phyloP scores from a whole-genome alignment of 2,329 filamentous ascomycete genomes.

The Pseudocercospora musae region DNA sequence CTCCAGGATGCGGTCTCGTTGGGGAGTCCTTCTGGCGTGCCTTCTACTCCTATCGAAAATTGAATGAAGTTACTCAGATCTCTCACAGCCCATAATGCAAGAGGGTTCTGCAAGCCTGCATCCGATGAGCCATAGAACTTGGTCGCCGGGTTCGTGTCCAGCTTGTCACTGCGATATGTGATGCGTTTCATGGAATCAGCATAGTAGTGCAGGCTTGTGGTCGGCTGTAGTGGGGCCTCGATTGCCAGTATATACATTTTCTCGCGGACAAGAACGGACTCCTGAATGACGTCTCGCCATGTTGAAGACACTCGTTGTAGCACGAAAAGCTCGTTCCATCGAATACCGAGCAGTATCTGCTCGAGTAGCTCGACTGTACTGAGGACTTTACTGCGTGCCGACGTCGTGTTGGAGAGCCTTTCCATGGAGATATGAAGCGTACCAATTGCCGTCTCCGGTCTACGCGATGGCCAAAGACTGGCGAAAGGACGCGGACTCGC shows the following conservation, averaged over 20 bases:
- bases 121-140: background rate
- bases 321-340: slow-evolving; percentile 7
- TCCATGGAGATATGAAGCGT: background rate
- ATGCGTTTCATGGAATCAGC: background rate
- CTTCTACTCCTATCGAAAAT: slow-evolving; percentile 10
- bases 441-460: background rate
- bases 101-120: background rate
- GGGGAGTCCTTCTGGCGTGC: background rate
- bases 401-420: background rate
- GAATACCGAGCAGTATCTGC: slow-evolving; percentile 6
- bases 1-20: slow-evolving; percentile 2
- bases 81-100: background rate
- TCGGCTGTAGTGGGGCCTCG: background rate
- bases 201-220: background rate
- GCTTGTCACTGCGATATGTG: background rate
- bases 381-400: slow-evolving; percentile 2
- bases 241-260: slow-evolving; percentile 4
- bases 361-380: slow-evolving; percentile 16
- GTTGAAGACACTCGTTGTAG: slow-evolving; percentile 4
- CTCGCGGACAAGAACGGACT: slow-evolving; percentile 6
- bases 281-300: slow-evolving; percentile 8
- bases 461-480: slow-evolving; percentile 1
- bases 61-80: slow-evolving; percentile 6
- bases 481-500: background rate
- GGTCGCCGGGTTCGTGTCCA: slow-evolving; percentile 1